Percentiles rank a stretch among this genome's conserved stretches.
These are phyloP conservation scores for Backusella tarrabulga DNA, from an alignment of 192 early-diverging fungal species.

Conservation along the genomic window DNA sequence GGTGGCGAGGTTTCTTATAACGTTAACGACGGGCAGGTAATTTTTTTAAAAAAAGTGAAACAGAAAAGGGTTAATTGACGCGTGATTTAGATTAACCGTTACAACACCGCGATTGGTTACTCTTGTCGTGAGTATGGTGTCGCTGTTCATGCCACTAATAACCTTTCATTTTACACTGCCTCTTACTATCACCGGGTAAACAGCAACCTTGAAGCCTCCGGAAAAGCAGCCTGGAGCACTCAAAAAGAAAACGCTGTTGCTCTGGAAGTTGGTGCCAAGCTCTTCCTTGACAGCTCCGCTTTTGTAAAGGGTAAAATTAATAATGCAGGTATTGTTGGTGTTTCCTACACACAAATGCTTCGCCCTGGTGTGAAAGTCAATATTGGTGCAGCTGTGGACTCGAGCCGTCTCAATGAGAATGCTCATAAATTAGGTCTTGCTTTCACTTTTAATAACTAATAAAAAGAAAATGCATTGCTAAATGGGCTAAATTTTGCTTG, in stretches of 20 bases:
- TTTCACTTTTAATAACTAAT: constrained; percentile 86
- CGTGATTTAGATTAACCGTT: constrained; percentile 61
- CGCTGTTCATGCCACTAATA: constrained; percentile 89
- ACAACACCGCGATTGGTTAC: constrained; percentile 88
- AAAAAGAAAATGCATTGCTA: neutral
- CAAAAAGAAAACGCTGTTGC: constrained; percentile 68
- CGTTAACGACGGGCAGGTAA: constrained; percentile 79
- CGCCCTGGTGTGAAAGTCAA: constrained; percentile 94
- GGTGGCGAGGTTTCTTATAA: constrained; percentile 97
- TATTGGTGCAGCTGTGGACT: constrained; percentile 91
- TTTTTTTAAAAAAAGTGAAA: neutral
- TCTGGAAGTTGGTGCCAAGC: constrained; percentile 95
- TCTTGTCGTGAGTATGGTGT: constrained; percentile 84
- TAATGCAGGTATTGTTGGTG: constrained; percentile 84
- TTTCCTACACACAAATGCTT: constrained; percentile 92
- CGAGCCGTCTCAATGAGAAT: constrained; percentile 90
- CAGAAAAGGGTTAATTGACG: constrained; percentile 1
- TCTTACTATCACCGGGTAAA: constrained; percentile 98
- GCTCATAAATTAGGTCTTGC: constrained; percentile 93
- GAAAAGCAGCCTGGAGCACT: constrained; percentile 89
- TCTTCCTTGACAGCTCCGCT: constrained; percentile 82
- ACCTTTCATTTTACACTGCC: constrained; percentile 83
- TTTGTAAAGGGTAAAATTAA: constrained; percentile 90
- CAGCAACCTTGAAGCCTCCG: constrained; percentile 90
- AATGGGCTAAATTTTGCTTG: too few species aligned